phyloP scores from a whole-genome alignment of 805 yeast species.

The Blastobotrys muscicola region DNA sequence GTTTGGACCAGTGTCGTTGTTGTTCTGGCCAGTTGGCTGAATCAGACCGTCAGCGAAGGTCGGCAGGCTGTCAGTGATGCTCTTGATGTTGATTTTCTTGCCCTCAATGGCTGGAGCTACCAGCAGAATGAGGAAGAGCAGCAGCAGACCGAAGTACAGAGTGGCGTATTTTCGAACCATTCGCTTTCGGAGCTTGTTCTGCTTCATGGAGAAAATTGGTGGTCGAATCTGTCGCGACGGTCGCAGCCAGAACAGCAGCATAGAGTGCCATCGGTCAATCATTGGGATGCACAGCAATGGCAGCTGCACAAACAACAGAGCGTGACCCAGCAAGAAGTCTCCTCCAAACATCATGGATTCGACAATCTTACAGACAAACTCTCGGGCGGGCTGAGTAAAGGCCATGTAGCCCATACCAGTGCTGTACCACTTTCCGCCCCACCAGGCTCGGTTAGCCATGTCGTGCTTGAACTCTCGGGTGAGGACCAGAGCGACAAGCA shows the following conservation, averaged over 20 bases:
- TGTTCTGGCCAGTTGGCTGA: constrained; percentile 77
- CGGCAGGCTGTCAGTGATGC: constrained; percentile 23
- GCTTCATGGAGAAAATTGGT: constrained; percentile 93
- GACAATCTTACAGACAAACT: constrained; percentile 84
- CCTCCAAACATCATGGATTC: constrained; percentile 95
- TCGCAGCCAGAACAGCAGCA: constrained; percentile 97
- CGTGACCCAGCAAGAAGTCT: constrained; percentile 89
- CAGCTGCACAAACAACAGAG: constrained; percentile 76
- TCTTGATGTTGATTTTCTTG: constrained; percentile 37
- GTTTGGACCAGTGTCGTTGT: constrained; percentile 63
- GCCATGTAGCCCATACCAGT: constrained; percentile 90
- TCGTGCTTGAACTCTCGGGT: constrained; percentile 96
- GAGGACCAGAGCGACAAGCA: constrained; percentile 65
- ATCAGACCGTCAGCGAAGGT: constrained; percentile 52
- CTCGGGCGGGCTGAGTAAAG: constrained; percentile 92
- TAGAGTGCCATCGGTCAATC: constrained; percentile 95
- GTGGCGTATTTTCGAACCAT: constrained; percentile 91
- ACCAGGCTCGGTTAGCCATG: constrained; percentile 94
- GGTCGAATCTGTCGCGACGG: constrained; percentile 97
- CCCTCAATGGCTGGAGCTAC: constrained; percentile 90
- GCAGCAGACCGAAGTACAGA: constrained; percentile 62
- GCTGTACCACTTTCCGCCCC: constrained; percentile 99
- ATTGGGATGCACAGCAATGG: constrained; percentile 80
- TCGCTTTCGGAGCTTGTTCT: constrained; percentile 91
- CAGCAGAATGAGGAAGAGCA: constrained; percentile 64